Conservation (phyloP, 495 filamentous ascomycete species). For the Neurospora terricola region DNA sequence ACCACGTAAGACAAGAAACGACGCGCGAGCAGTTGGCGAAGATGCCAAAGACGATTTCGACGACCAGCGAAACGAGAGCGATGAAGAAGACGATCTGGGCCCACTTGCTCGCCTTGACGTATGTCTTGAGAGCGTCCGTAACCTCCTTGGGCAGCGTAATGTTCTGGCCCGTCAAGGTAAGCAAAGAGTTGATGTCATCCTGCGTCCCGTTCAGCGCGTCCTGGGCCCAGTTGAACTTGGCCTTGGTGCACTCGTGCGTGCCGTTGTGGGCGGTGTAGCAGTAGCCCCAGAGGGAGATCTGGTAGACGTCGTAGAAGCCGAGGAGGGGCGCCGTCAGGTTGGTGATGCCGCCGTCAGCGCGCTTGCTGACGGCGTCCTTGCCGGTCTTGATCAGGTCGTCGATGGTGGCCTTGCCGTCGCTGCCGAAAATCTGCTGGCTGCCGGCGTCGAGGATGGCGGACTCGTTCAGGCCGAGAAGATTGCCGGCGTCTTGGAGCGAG, state of each 20-base stretch:
- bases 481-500: slow-evolving; percentile 14
- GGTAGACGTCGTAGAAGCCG: slow-evolving; percentile 66
- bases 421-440: neutral
- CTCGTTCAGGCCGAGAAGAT: slow-evolving; percentile 7
- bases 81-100: slow-evolving; percentile 69
- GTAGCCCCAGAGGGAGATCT: slow-evolving; percentile 78
- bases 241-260: slow-evolving; percentile 45
- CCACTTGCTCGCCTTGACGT: slow-evolving; percentile 66
- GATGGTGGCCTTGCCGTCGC: slow-evolving; percentile 6
- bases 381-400: neutral
- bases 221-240: slow-evolving; percentile 70
- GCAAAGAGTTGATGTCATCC: slow-evolving; percentile 36
- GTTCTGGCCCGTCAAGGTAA: slow-evolving; percentile 25
- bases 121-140: slow-evolving; percentile 55
- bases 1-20: slow-evolving; percentile 40
- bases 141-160: slow-evolving; percentile 53
- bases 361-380: slow-evolving; percentile 1
- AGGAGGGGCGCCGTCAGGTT: slow-evolving; percentile 45
- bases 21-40: slow-evolving; percentile 48
- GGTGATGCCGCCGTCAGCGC: slow-evolving; percentile 8
- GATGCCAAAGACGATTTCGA: slow-evolving; percentile 72
- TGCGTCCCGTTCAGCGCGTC: slow-evolving; percentile 46
- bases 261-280: slow-evolving; percentile 48
- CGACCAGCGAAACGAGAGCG: slow-evolving; percentile 55
- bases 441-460: slow-evolving; percentile 1